Base-by-base conservation (phyloP, 495 filamentous ascomycete genomes). In the Pseudoneurospora amorphoporcata region DNA sequence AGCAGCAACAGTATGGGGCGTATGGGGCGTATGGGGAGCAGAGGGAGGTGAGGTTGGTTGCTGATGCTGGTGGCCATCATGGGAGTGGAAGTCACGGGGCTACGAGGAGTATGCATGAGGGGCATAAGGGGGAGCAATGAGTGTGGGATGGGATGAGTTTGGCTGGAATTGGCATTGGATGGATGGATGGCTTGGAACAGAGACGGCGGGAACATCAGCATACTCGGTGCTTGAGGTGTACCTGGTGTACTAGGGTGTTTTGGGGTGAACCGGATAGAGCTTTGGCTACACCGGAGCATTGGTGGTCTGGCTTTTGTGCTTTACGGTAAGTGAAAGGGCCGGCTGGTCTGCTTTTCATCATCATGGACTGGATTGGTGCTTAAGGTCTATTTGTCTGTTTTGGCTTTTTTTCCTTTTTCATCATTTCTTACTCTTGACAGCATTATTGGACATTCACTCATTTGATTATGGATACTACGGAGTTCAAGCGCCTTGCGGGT, bases 41-140 rank as follows among this genome's bases (percentile, higher is more conserved):
- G 58, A 47, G 68, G 14, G 53, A 65, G 23, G 53, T 65, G 72
- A 71, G 71, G 73, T 72, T 71, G 19, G 39, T 75, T 47, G 71
- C 35, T 40, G 73, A 53, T 38, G 71, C 29, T 65, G 53, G 53
- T 65, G 29, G 53, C 35, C 23, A 37, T 16, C 29, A 61, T 61
- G 53, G 53, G 0, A 4, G 14, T 5, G 53, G 23, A 0, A 61
- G 53, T 35, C 3, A 8, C 17, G 53, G 53, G 6, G 29, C 23
- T 3, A 65, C 53, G 14, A 65, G 53, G 14, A 65, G 53, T 9
- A 23, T 37, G 12, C 53, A 65, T 65, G 53, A 65, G 53, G 29
- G 23, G 29, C 53, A 65, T 65, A 35, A 14, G 29, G 29, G 53
- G 7, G 53, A 65, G 14, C 14, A 65, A 8, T 65, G 29, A 58